Evolutionary conservation across 2,329 filamentous ascomycete genomes (phyloP), one percentile per base, ranked within the genome.

Genomic region (Penicillium concentricum): DNA sequence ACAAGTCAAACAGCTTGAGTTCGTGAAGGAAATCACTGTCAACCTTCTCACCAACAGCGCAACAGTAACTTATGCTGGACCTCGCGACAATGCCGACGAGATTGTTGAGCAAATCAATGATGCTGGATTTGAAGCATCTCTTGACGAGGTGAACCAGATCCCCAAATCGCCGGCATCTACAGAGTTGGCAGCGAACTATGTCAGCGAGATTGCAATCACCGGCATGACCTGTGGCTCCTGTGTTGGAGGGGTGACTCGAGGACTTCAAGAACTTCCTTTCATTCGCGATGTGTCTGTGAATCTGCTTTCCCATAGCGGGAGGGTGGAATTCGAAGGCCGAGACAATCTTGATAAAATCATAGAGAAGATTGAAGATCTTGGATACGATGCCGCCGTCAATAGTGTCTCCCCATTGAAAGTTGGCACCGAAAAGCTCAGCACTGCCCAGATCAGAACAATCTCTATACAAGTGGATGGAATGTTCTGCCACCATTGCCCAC

Each of bases 401-500:
- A 79, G 79, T 44, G 63, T 75, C 18, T 48, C 61, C 13, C 63
- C 69, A 10, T 39, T 69, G 39, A 50, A 44, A 26, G 30, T 76
- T 26, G 63, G 80, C 16, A 58, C 69, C 2, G 62, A 73, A 16
- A 64, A 73, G 39, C 58, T 65, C 26, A 54, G 62, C 5, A 59
- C 59, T 5, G 44, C 57, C 0, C 62, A 65, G 45, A 71, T 79
- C 49, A 78, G 89, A 45, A 85, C 84, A 1, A 81, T 91, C 2
- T 82, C 87, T 54, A 84, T 92, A 55, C 74, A 74, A 38, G 78
- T 93, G 47, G 82, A 88, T 48, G 90, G 90, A 47, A 87, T 92
- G 76, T 91, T 89, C 72, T 92, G 90, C 72, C 79, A 82, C 15
- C 85, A 89, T 66, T 92, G 89, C 64, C 87, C 88, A 0, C 76